A percentile compares a stretch with the other conserved stretches of the same genome.
phyloP scores from a whole-genome alignment of 768 basidiomycete genomes.

The Mycena epipterygia region DNA sequence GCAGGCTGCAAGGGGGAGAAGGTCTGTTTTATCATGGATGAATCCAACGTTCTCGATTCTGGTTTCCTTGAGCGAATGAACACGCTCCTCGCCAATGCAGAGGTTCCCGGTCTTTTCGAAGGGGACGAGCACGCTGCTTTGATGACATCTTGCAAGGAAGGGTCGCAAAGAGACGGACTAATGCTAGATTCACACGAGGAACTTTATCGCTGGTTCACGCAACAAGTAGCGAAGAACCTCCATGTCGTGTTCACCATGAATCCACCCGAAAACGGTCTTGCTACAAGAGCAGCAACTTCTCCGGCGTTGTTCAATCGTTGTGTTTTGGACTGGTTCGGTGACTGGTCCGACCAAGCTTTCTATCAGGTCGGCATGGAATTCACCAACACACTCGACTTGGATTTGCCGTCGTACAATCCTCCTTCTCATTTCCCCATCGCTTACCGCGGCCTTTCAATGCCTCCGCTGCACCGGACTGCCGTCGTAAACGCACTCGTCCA shows the following conservation, averaged over 20 bases:
- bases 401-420: constrained; percentile 84
- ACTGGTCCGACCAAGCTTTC: constrained; percentile 99
- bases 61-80: constrained; percentile 99
- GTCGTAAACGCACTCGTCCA: constrained; percentile 94
- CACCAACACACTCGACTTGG: constrained; percentile 93
- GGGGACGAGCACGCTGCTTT: constrained; percentile 98
- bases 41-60: constrained; percentile 98
- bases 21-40: constrained; percentile 99
- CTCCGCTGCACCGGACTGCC: constrained; percentile 91
- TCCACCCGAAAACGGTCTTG: constrained; percentile 95
- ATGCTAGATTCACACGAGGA: constrained; percentile 99
- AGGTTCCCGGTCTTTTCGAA: constrained; percentile 99
- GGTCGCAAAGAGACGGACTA: constrained; percentile 97
- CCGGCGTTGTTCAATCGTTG: constrained; percentile 99
- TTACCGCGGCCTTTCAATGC: constrained; percentile 85
- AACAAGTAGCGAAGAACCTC: constrained; percentile 97
- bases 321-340: constrained; percentile 99
- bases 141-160: constrained; percentile 99
- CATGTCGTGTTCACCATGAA: constrained; percentile 99
- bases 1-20: constrained; percentile 99
- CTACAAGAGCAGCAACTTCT: constrained; percentile 95
- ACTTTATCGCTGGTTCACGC: constrained; percentile 98
- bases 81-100: constrained; percentile 98
- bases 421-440: constrained; percentile 90
- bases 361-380: constrained; percentile 99